Evolutionary conservation across 495 filamentous ascomycete genomes (phyloP), one percentile per base, ranked within the genome.

Genomic region (Elaphomyces granulatus): DNA sequence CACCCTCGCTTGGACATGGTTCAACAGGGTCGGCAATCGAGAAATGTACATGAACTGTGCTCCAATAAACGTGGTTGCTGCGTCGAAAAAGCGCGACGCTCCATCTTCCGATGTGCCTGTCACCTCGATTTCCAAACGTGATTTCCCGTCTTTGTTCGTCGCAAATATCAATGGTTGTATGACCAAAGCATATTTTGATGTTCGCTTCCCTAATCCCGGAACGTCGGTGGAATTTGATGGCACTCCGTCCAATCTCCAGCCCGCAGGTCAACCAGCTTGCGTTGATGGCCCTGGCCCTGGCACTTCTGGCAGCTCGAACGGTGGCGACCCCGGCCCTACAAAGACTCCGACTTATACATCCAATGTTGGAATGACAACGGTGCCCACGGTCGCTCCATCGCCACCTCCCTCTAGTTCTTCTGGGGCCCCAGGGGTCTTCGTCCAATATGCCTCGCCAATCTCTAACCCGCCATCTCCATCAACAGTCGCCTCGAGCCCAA

Each of bases 21-120:
- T 88, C 67, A 95, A 95, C 70, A 75, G 75, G 38, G 59, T 87
- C 44, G 85, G 85, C 33, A 83, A 84, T 63, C 75, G 84, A 30
- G 87, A 95, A 56, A 84, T 92, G 74, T 94, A 94, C 68, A 93
- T 92, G 87, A 84, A 87, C 70, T 95, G 87, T 43, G 81, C 79
- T 4, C 72, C 80, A 1, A 64, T 88, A 42, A 72, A 68, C 4
- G 67, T 94, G 47, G 51, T 55, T 0, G 68, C 67, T 3, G 74
- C 71, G 37, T 49, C 60, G 12, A 53, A 48, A 23, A 70, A 68
- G 56, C 57, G 66, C 17, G 49, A 52, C n/a, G 34, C 39, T 2
- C 36, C 32, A 12, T 16, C 26, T 19, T 34, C 40, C n/a, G 44
- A 63, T 54, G 23, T 50, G 53, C 4, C 23, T 36, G 38, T 41